These are phyloP conservation scores for Diaporthe citriasiana DNA, from an alignment of 2,329 filamentous ascomycete species.

Conservation along the genomic window DNA sequence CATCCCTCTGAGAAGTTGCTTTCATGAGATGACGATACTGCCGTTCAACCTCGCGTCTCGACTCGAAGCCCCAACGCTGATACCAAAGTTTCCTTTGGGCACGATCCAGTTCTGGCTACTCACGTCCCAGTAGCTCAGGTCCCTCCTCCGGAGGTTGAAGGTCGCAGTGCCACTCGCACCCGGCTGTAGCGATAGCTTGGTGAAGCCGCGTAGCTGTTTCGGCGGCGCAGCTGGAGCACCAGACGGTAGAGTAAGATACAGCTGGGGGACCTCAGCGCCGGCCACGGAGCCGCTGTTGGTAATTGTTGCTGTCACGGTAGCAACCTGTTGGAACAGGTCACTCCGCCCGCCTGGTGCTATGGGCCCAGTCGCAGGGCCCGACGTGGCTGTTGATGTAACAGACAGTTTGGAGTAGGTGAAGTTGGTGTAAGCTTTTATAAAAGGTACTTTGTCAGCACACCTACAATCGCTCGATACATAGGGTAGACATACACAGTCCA, in stretches of 20 bases:
- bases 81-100: constrained; percentile 58
- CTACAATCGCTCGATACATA: background rate
- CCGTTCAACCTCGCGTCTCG: constrained; percentile 59
- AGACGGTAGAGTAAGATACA: constrained; percentile 64
- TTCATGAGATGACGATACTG: constrained; percentile 45
- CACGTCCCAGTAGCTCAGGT: constrained; percentile 76
- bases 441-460: background rate
- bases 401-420: constrained; percentile 71
- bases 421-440: constrained; percentile 72
- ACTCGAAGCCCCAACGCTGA: constrained; percentile 62
- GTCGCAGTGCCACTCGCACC: constrained; percentile 62
- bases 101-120: constrained; percentile 72
- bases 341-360: constrained; percentile 59
- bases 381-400: constrained; percentile 53
- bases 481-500: constrained; percentile 63
- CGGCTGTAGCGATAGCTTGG: constrained; percentile 66
- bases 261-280: constrained; percentile 77
- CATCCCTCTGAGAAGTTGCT: background rate
- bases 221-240: constrained; percentile 56
- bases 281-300: constrained; percentile 73
- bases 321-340: constrained; percentile 61
- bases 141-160: constrained; percentile 69
- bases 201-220: constrained; percentile 72
- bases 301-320: constrained; percentile 70
- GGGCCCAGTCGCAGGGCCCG: constrained; percentile 57